Conservation (phyloP, 2,329 filamentous ascomycete genomes). For the Mycosphaerella sp. region DNA sequence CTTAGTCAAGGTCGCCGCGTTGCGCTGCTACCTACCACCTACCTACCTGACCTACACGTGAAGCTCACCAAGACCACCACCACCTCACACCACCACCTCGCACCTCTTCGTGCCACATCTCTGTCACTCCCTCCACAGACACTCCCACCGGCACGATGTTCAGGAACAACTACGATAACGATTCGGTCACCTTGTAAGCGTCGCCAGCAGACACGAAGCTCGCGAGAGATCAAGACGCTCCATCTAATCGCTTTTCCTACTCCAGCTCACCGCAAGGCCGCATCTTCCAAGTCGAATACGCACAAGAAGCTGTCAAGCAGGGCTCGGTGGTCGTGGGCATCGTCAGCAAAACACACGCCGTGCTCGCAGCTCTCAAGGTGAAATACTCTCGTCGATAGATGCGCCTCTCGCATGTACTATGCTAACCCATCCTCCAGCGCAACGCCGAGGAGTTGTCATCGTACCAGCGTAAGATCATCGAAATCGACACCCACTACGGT, state of each 20-base stretch:
- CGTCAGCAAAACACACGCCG: constrained; percentile 95
- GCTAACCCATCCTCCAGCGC: constrained; percentile 51
- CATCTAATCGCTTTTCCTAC: constrained; percentile 4
- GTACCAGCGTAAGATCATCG: constrained; percentile 99
- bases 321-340: constrained; percentile 96
- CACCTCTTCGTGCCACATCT: too few relatives aligned
- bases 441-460: constrained; percentile 99
- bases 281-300: constrained; percentile 99
- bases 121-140: not conserved
- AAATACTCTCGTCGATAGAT: not conserved
- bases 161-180: constrained; percentile 99
- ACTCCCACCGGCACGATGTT: constrained; percentile 59
- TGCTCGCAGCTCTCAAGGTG: constrained; percentile 95
- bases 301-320: constrained; percentile 97
- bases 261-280: constrained; percentile 91
- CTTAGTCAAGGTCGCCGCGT: too few relatives aligned
- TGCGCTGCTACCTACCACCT: not conserved
- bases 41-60: not conserved
- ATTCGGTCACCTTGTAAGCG: constrained; percentile 95
- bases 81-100: too few relatives aligned
- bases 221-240: not conserved
- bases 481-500: constrained; percentile 90
- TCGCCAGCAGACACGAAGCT: not conserved
- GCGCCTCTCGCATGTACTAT: not conserved
- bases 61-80: not conserved